Conservation (phyloP, 202 grass and related monocot species). For the Sporobolus alterniflorus region DNA sequence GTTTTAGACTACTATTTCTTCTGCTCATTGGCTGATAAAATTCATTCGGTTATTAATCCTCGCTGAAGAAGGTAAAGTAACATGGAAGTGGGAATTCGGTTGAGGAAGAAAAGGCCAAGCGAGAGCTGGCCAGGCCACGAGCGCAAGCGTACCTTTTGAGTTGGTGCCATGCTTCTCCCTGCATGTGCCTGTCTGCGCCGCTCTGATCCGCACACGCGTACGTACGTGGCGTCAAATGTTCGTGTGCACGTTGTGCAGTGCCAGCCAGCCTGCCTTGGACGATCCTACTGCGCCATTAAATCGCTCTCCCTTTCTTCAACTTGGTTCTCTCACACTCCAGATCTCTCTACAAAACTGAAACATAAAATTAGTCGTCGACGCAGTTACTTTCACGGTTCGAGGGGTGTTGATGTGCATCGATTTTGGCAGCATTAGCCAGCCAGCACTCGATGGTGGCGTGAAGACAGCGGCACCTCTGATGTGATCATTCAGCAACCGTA, state of each 20-base stretch:
- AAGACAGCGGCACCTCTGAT: slow-evolving; percentile 36
- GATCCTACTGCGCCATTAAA: slow-evolving; percentile 8
- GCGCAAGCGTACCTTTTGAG: slow-evolving; percentile 43
- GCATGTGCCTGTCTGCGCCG: slow-evolving; percentile 21
- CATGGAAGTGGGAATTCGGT: not conserved
- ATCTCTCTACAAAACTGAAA: too few relatives aligned
- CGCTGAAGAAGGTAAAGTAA: not conserved
- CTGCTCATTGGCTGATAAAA: too few relatives aligned
- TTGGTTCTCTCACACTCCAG: too few relatives aligned
- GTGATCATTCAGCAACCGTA: too few relatives aligned
- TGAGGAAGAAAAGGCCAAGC: slow-evolving; percentile 40
- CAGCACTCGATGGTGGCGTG: slow-evolving; percentile 30
- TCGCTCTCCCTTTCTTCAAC: too few relatives aligned
- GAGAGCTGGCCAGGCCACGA: slow-evolving; percentile 39
- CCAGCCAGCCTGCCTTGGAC: slow-evolving; percentile 34
- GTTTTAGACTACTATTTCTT: slow-evolving; percentile 10
- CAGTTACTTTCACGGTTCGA: too few relatives aligned
- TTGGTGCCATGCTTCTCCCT: slow-evolving; percentile 47
- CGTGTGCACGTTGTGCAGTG: slow-evolving; percentile 53
- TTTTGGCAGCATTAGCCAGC: too few relatives aligned
- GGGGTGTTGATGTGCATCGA: too few relatives aligned
- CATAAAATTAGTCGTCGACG: too few relatives aligned
- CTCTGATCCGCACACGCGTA: not conserved
- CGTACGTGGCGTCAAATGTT: slow-evolving; percentile 34
- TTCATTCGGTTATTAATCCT: not conserved